Evolutionary conservation across 1,284 basidiomycete species (phyloP).

Genomic region (Ceratobasidium sp.): DNA sequence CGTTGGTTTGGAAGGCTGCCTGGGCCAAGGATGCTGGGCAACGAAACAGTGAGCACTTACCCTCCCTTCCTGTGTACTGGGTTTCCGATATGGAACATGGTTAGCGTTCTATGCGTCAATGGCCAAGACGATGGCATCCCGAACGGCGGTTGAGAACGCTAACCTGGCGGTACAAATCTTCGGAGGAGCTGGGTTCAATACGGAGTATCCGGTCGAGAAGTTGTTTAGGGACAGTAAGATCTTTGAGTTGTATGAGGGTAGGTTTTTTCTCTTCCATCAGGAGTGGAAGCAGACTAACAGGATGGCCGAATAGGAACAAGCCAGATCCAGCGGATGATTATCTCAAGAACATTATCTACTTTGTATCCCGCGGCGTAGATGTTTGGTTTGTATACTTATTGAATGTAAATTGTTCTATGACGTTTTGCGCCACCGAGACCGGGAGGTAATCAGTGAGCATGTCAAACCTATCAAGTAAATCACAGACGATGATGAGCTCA

Average conservation of each 20-base stretch:
- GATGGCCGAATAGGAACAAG: slow-evolving; percentile 55
- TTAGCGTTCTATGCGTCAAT: slow-evolving; percentile 67
- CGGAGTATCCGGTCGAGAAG: slow-evolving; percentile 68
- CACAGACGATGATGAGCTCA: too few species aligned
- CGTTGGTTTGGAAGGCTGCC: slow-evolving; percentile 65
- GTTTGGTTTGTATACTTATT: background rate
- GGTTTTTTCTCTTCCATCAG: background rate
- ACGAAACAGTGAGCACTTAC: slow-evolving; percentile 60
- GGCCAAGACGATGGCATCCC: slow-evolving; percentile 65
- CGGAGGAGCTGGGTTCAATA: slow-evolving; percentile 66
- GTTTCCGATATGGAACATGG: background rate
- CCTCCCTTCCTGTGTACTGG: slow-evolving; percentile 31
- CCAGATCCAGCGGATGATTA: slow-evolving; percentile 61
- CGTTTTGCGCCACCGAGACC: too few species aligned
- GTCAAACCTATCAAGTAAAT: too few species aligned
- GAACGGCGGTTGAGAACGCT: slow-evolving; percentile 62
- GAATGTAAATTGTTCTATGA: background rate
- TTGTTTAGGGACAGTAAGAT: slow-evolving; percentile 64
- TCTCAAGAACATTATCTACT: slow-evolving; percentile 58
- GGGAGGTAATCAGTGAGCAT: too few species aligned
- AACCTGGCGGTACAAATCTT: slow-evolving; percentile 64
- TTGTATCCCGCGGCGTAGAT: slow-evolving; percentile 54
- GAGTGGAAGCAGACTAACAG: background rate
- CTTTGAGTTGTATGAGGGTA: slow-evolving; percentile 62
- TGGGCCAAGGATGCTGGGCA: slow-evolving; percentile 65